A percentile compares a stretch with the other conserved stretches of the same genome.
Evolutionary conservation across 768 basidiomycete genomes (phyloP).

Genomic region (Neoboletus subvelutipes): DNA sequence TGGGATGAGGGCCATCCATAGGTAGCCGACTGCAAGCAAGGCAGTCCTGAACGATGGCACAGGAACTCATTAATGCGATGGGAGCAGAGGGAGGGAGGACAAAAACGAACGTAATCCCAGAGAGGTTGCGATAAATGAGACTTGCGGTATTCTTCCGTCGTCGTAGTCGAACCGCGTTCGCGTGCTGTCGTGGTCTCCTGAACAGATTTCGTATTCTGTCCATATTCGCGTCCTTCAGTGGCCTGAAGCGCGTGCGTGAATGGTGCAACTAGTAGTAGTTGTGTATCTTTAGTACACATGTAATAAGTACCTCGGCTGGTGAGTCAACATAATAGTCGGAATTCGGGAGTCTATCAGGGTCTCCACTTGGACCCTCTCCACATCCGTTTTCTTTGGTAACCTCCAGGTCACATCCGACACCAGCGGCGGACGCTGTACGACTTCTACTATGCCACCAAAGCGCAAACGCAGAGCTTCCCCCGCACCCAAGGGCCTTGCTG

Average conservation of each 20-base stretch:
- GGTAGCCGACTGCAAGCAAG: conserved; percentile 64
- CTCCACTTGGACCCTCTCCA: conserved; percentile 8
- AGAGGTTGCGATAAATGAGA: conserved; percentile 34
- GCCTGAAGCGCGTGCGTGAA: not conserved
- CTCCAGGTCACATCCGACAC: conserved; percentile 4
- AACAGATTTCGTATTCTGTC: conserved; percentile 23
- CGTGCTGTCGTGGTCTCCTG: conserved; percentile 21
- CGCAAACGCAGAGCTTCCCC: conserved; percentile 55
- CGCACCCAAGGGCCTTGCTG: conserved; percentile 48
- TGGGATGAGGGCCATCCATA: conserved; percentile 86
- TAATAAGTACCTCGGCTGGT: not conserved
- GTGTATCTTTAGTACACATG: no score
- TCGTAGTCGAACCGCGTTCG: conserved; percentile 44
- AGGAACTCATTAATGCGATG: conserved; percentile 2
- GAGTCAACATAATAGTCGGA: conserved; percentile 26
- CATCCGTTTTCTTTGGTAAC: conserved; percentile 9
- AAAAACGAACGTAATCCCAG: conserved; percentile 30
- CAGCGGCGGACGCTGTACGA: not conserved
- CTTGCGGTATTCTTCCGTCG: conserved; percentile 41
- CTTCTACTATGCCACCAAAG: conserved; percentile 50
- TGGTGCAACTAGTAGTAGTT: no score
- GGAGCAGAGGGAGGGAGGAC: not conserved
- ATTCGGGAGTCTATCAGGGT: conserved; percentile 24
- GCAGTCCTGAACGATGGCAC: conserved; percentile 41
- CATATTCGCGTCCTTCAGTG: conserved; percentile 13